These are phyloP conservation scores for Ogataea pignaliae DNA, from an alignment of 805 yeast genomes.

Conservation along the genomic window DNA sequence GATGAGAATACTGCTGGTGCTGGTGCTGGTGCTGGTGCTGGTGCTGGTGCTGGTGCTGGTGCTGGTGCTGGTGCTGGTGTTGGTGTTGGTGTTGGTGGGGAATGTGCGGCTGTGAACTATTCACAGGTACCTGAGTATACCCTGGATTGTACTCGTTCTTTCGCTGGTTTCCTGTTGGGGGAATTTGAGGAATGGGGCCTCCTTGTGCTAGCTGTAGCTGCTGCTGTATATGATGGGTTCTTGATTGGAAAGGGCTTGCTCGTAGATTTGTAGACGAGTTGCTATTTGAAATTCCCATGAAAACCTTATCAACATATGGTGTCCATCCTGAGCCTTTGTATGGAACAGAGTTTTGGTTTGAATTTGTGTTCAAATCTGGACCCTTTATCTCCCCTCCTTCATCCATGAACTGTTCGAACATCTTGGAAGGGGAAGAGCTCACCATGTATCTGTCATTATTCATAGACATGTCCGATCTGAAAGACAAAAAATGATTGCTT, in stretches of 20 bases:
- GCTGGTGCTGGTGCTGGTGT: conserved; percentile 3
- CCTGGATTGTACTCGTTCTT: neutral
- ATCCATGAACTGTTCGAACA: conserved; percentile 23
- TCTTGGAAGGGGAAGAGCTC: conserved; percentile 28
- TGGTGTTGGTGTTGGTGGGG: conserved; percentile 1
- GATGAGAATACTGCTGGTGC: neutral
- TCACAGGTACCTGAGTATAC: neutral
- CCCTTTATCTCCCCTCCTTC: conserved; percentile 4
- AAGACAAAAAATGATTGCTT: neutral
- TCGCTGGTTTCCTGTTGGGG: too few relatives aligned
- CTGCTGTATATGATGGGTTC: conserved; percentile 5
- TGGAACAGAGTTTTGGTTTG: neutral
- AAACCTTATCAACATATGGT: conserved; percentile 24
- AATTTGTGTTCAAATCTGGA: neutral
- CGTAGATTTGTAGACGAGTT: conserved; percentile 1
- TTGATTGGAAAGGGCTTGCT: conserved; percentile 9
- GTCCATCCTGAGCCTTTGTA: conserved; percentile 21
- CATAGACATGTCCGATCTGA: conserved; percentile 11
- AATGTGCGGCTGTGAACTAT: neutral
- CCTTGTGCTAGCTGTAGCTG: conserved; percentile 2
- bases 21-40: conserved; percentile 3
- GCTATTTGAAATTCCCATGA: conserved; percentile 4
- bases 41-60: conserved; percentile 2
- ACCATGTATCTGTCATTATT: conserved; percentile 15
- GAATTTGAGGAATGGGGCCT: too few relatives aligned